Percentiles rank a stretch among this genome's conserved stretches.
These are phyloP conservation scores for Globisporangium radiosum DNA, from an alignment of 352 stramenopile genomes.

Conservation along the genomic window DNA sequence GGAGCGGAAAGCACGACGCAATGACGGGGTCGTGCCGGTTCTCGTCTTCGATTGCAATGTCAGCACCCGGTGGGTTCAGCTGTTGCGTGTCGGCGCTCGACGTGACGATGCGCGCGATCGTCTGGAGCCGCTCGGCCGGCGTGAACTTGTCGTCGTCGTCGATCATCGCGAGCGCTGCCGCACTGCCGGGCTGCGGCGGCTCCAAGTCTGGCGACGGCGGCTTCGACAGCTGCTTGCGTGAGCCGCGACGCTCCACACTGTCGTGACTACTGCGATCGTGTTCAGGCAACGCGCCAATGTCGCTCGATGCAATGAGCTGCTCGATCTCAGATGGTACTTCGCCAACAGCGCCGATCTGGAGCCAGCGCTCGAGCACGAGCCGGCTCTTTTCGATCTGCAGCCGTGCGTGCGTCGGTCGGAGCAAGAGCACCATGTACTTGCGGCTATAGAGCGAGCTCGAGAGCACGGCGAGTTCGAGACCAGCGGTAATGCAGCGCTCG, in stretches of 20 bases:
- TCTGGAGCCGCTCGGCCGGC: constrained; percentile 76
- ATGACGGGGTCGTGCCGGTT: constrained; percentile 73
- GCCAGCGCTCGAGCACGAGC: constrained; percentile 75
- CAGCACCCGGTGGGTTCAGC: constrained; percentile 68
- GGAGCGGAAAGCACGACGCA: constrained; percentile 72
- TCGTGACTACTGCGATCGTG: constrained; percentile 2
- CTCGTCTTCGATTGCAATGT: constrained; percentile 74
- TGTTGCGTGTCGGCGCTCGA: constrained; percentile 63
- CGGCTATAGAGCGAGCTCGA: constrained; percentile 75
- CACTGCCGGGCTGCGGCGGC: neutral
- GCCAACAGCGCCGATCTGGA: constrained; percentile 79
- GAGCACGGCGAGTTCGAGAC: constrained; percentile 71
- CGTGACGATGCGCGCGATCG: constrained; percentile 83
- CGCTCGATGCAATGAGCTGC: constrained; percentile 73
- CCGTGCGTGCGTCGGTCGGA: constrained; percentile 51
- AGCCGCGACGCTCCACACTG: neutral
- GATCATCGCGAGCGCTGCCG: constrained; percentile 9
- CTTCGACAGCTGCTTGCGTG: neutral
- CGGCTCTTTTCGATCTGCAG: constrained; percentile 78
- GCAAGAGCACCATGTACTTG: constrained; percentile 74
- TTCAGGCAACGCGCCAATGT: constrained; percentile 37
- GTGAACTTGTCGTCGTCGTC: constrained; percentile 75
- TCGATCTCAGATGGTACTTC: constrained; percentile 85
- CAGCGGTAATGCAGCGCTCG: constrained; percentile 62
- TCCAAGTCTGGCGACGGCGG: neutral